phyloP scores from a whole-genome alignment of 192 early-diverging fungal species.

The Kickxella alabastrina region DNA sequence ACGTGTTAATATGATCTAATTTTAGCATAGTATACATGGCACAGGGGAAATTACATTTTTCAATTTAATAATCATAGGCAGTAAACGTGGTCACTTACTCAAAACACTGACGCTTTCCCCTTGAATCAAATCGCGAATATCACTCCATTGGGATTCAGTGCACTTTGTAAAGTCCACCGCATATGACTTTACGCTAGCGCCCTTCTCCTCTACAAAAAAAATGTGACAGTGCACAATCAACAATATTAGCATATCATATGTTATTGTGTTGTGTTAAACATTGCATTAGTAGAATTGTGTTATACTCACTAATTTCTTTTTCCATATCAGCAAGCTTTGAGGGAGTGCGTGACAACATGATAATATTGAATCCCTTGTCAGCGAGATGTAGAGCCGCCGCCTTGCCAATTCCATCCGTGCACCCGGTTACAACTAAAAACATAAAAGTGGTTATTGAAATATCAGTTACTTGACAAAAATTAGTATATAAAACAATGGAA shows the following conservation, averaged over 20 bases:
- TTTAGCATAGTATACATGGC: not conserved
- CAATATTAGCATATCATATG: too few species aligned
- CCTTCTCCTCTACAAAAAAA: conserved; percentile 25
- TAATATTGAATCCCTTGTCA: conserved; percentile 71
- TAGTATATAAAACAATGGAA: not conserved
- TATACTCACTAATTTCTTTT: conserved; percentile 55
- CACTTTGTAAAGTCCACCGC: conserved; percentile 75
- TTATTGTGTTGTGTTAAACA: not conserved
- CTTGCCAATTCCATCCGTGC: conserved; percentile 90
- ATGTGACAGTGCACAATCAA: too few species aligned
- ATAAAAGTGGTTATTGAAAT: not conserved
- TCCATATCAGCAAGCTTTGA: conserved; percentile 68
- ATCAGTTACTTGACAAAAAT: not conserved
- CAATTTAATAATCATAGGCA: too few species aligned
- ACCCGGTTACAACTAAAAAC: conserved; percentile 77
- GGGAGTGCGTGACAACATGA: conserved; percentile 71
- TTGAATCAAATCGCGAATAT: conserved; percentile 60
- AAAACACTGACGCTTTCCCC: conserved; percentile 41
- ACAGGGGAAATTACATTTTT: not conserved
- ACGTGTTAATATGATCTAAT: not conserved
- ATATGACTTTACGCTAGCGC: conserved; percentile 56
- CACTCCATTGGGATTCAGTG: conserved; percentile 39
- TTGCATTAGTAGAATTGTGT: too few species aligned
- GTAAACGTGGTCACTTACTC: too few species aligned
- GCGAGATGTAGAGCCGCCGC: conserved; percentile 89